Conservation (phyloP, 805 yeast genomes). For the Kodamaea hsintzibuensis region DNA sequence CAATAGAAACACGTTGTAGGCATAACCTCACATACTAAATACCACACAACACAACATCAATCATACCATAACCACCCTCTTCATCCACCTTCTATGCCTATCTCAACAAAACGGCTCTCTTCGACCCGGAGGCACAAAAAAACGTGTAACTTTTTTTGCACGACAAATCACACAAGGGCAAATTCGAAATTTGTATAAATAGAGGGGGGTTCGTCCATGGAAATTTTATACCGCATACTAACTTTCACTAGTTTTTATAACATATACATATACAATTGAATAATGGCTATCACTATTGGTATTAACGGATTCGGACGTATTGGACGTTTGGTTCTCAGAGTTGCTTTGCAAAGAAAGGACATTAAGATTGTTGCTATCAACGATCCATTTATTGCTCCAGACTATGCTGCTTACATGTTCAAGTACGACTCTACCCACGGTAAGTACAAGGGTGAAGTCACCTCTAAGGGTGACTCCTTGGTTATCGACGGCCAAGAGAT, state of each 20-base stretch:
- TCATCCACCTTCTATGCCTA: background rate
- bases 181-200: slow-evolving; percentile 11
- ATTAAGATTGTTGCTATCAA: slow-evolving; percentile 34
- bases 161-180: slow-evolving; percentile 1
- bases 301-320: slow-evolving; percentile 40
- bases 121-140: slow-evolving; percentile 1
- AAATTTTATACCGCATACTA: background rate
- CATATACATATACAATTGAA: background rate
- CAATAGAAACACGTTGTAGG: background rate
- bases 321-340: slow-evolving; percentile 37
- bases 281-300: slow-evolving; percentile 30
- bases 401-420: slow-evolving; percentile 39
- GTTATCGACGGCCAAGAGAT: slow-evolving; percentile 30
- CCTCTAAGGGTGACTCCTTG: slow-evolving; percentile 23
- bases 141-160: background rate
- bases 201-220: slow-evolving; percentile 3
- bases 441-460: slow-evolving; percentile 30
- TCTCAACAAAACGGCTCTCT: background rate
- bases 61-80: background rate
- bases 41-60: no score
- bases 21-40: background rate
- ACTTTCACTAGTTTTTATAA: slow-evolving; percentile 1
- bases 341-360: slow-evolving; percentile 33
- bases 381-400: slow-evolving; percentile 37
- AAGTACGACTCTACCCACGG: slow-evolving; percentile 41